Conservation (phyloP, 352 stramenopile genomes). For the Phytophthora podocarpi region DNA sequence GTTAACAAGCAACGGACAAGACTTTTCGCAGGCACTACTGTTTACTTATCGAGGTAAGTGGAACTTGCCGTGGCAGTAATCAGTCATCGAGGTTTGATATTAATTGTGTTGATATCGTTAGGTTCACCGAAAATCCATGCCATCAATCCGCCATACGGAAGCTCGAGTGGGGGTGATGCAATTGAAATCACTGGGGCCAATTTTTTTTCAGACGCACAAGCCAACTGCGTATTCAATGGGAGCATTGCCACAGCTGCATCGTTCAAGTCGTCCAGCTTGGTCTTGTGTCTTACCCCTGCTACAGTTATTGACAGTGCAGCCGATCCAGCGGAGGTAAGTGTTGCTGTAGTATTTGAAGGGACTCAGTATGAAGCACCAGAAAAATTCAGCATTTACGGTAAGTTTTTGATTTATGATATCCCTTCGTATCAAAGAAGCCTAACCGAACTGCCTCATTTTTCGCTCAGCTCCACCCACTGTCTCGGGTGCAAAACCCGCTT, state of each 20-base stretch:
- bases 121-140: constrained; percentile 41
- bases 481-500: constrained; percentile 23
- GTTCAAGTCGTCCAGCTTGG: constrained; percentile 27
- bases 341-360: constrained; percentile 38
- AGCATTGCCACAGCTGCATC: constrained; percentile 31
- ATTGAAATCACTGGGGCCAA: constrained; percentile 40
- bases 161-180: constrained; percentile 19
- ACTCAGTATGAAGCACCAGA: constrained; percentile 23
- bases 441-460: not conserved
- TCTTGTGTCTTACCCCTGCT: constrained; percentile 40
- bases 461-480: constrained; percentile 34
- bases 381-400: constrained; percentile 36
- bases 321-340: constrained; percentile 7
- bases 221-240: constrained; percentile 51
- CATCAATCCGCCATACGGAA: constrained; percentile 35
- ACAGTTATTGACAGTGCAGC: not conserved
- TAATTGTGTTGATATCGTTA: constrained; percentile 17
- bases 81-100: not conserved
- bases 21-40: constrained; percentile 43
- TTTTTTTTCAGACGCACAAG: constrained; percentile 34
- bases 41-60: constrained; percentile 61
- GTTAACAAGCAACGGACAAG: constrained; percentile 62
- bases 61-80: not conserved
- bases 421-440: not conserved
- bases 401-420: not conserved